Percentiles rank a stretch among this genome's conserved stretches.
Evolutionary conservation across 169 alveolate species (phyloP).

Genomic region (Ichthyophthirius multifiliis): DNA sequence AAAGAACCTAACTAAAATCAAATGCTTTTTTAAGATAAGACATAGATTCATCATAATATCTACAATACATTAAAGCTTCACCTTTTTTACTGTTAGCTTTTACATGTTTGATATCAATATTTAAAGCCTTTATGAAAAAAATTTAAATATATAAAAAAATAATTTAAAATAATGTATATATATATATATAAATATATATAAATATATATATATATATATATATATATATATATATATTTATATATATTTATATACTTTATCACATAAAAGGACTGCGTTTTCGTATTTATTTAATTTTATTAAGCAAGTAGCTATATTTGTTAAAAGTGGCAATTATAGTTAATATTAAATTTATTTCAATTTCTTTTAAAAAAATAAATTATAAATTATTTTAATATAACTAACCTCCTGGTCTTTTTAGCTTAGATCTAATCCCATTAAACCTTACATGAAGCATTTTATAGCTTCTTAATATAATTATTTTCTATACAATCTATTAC

Average conservation of each 20-base stretch:
- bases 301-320: background rate
- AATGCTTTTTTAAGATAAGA: background rate
- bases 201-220: background rate
- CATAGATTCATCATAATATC: background rate
- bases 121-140: background rate
- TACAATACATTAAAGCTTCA: background rate
- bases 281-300: background rate
- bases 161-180: too few relatives aligned
- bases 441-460: background rate
- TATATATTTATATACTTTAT: background rate
- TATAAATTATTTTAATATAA: background rate
- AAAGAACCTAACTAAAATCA: background rate
- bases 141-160: too few relatives aligned
- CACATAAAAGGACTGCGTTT: background rate
- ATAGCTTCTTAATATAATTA: background rate
- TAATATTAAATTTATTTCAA: background rate
- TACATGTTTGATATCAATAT: background rate
- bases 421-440: background rate
- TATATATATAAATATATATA: too few relatives aligned
- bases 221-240: too few relatives aligned
- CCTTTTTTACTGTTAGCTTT: slow-evolving; percentile 2
- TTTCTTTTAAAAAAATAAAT: background rate
- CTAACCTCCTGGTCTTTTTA: background rate
- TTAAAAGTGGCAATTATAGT: background rate
- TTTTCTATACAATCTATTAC: background rate